Conservation (phyloP, 345 rosid genomes). For the Sonneratia caseolaris region DNA sequence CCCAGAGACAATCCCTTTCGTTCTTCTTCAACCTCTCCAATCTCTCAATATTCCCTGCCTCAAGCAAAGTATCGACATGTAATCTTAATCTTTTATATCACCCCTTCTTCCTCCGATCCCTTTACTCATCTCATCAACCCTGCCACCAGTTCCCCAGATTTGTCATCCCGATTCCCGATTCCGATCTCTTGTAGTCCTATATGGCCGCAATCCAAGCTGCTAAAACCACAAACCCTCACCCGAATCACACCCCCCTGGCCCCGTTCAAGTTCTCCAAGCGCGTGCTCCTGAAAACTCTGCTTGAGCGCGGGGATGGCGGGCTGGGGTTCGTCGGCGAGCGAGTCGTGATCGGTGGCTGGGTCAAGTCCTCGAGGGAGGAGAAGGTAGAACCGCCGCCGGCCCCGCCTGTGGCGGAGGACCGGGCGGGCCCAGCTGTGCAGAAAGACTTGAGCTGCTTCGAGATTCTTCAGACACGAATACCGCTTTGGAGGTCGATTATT, state of each 20-base stretch:
- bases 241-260: not conserved
- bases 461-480: slow-evolving; percentile 55
- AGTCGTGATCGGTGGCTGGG: slow-evolving; percentile 87
- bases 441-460: slow-evolving; percentile 48
- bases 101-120: slow-evolving; percentile 5
- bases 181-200: slow-evolving; percentile 5
- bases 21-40: slow-evolving; percentile 30
- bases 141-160: not conserved
- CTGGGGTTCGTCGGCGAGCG: slow-evolving; percentile 31
- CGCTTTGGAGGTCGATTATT: slow-evolving; percentile 43
- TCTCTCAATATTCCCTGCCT: slow-evolving; percentile 29
- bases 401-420: slow-evolving; percentile 13
- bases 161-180: not conserved
- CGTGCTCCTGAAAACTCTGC: slow-evolving; percentile 42
- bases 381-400: slow-evolving; percentile 27
- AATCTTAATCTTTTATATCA: slow-evolving; percentile 25
- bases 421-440: slow-evolving; percentile 6
- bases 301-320: slow-evolving; percentile 40
- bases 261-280: slow-evolving; percentile 50
- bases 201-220: slow-evolving; percentile 23
- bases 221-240: not conserved
- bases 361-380: slow-evolving; percentile 57
- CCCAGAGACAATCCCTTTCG: slow-evolving; percentile 59
- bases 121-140: not conserved
- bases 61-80: slow-evolving; percentile 32